phyloP scores from a whole-genome alignment of 2,329 filamentous ascomycete genomes.

The Aspergillus caelatus region DNA sequence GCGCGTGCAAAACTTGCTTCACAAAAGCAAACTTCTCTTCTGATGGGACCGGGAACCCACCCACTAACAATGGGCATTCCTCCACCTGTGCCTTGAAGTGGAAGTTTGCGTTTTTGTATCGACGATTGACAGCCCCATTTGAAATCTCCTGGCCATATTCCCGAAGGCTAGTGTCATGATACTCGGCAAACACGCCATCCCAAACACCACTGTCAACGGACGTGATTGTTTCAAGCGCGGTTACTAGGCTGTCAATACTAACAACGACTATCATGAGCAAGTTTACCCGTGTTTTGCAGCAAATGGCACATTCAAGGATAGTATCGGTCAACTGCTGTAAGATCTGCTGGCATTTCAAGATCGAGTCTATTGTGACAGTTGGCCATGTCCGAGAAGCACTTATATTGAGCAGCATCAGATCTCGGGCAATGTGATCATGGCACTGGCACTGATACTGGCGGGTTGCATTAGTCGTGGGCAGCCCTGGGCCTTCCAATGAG shows the following conservation, averaged over 20 bases:
- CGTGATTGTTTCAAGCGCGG: constrained; percentile 27
- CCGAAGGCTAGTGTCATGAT: constrained; percentile 11
- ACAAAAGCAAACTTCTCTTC: constrained; percentile 33
- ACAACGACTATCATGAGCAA: constrained; percentile 35
- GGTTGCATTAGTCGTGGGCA: background rate
- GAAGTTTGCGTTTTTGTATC: constrained; percentile 10
- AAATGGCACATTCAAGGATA: constrained; percentile 32
- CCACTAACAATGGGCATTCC: constrained; percentile 30
- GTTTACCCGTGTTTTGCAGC: constrained; percentile 27
- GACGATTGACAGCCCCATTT: constrained; percentile 5
- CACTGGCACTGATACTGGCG: constrained; percentile 25
- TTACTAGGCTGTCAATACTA: constrained; percentile 33
- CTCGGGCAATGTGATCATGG: constrained; percentile 26
- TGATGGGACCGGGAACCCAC: constrained; percentile 26
- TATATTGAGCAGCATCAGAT: constrained; percentile 26
- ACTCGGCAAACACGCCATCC: constrained; percentile 17
- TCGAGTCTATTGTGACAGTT: constrained; percentile 27
- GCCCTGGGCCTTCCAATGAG: constrained; percentile 4
- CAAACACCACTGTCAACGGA: constrained; percentile 17
- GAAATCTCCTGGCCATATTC: constrained; percentile 10
- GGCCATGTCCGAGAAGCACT: constrained; percentile 20
- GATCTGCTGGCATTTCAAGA: constrained; percentile 30
- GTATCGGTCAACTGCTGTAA: constrained; percentile 31
- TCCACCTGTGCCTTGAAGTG: constrained; percentile 27
- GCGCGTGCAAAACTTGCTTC: constrained; percentile 28